These are phyloP conservation scores for Closterium sp. DNA, from an alignment of 139 green algal species.

Conservation along the genomic window DNA sequence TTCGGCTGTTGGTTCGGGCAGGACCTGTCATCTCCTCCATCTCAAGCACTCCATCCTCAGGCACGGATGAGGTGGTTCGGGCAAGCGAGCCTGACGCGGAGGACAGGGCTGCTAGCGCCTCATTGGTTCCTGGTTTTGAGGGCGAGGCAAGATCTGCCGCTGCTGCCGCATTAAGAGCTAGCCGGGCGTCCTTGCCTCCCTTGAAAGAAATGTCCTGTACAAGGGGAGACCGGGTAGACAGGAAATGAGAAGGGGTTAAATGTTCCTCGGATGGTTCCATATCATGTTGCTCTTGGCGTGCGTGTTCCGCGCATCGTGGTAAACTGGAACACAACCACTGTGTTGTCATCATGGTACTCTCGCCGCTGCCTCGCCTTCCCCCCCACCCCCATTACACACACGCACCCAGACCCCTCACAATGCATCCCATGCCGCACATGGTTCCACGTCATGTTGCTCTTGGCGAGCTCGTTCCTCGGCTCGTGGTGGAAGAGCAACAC, in stretches of 20 bases:
- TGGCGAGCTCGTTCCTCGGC: no score
- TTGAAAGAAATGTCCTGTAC: conserved; percentile 1
- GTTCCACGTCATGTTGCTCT: neutral
- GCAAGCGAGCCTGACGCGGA: neutral
- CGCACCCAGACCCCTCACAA: neutral
- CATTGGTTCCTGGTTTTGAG: neutral
- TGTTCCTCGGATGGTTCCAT: neutral
- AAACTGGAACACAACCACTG: conserved; percentile 47
- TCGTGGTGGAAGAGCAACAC: no score
- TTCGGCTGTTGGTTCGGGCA: neutral
- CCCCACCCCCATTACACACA: neutral
- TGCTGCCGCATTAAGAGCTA: neutral
- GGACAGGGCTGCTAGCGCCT: neutral
- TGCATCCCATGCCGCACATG: neutral
- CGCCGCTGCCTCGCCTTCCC: neutral
- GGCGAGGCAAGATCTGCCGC: neutral
- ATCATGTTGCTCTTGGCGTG: neutral
- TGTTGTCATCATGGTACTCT: conserved; percentile 45
- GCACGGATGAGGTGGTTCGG: neutral
- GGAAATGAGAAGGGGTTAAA: neutral
- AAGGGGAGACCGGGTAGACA: neutral
- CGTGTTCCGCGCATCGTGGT: conserved; percentile 5
- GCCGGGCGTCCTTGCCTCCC: neutral
- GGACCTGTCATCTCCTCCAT: neutral
- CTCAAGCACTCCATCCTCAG: neutral